Conservation (phyloP, 768 basidiomycete species). For the Mycena epipterygia region DNA sequence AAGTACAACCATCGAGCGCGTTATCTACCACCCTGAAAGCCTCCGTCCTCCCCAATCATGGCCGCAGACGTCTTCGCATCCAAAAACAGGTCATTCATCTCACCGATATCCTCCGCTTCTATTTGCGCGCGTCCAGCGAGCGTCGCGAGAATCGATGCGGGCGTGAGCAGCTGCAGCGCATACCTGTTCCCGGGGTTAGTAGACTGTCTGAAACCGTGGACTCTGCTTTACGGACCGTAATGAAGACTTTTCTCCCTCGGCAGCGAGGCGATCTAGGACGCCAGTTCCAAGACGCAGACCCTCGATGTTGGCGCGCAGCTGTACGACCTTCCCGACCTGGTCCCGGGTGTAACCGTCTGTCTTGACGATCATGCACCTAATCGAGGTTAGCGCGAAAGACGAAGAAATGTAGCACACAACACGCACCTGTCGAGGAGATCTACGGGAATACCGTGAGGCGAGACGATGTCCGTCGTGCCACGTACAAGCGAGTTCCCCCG, state of each 20-base stretch:
- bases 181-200: constrained; percentile 44
- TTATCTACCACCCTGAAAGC: constrained; percentile 46
- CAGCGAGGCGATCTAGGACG: constrained; percentile 51
- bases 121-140: constrained; percentile 86
- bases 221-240: neutral
- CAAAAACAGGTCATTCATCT: constrained; percentile 96
- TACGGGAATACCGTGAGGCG: constrained; percentile 94
- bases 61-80: constrained; percentile 89
- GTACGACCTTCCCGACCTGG: constrained; percentile 29
- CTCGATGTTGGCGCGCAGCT: constrained; percentile 85
- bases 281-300: constrained; percentile 66
- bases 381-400: too few species aligned
- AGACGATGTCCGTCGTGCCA: constrained; percentile 91
- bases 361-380: constrained; percentile 94
- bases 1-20: neutral
- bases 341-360: constrained; percentile 78
- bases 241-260: constrained; percentile 40
- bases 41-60: constrained; percentile 59
- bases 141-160: constrained; percentile 85
- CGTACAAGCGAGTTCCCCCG: constrained; percentile 93
- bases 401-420: neutral
- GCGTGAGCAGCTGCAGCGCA: constrained; percentile 24
- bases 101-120: constrained; percentile 88
- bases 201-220: too few species aligned
- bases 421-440: constrained; percentile 92